Conservation (phyloP, 306 rosid species). For the Quercus gilva region DNA sequence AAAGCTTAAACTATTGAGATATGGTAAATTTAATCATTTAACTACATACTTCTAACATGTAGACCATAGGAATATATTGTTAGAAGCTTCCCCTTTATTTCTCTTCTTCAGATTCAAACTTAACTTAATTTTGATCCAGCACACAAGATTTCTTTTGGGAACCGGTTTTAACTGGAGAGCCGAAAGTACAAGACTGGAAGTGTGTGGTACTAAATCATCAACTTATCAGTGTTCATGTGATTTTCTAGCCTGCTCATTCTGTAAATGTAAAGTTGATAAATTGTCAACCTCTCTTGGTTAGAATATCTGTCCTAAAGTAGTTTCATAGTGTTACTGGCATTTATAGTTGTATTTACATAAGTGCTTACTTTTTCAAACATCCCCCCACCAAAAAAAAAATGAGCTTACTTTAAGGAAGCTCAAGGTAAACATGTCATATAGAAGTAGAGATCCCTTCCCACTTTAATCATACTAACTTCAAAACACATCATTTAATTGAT, state of each 20-base stretch:
- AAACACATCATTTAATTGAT: constrained; percentile 2
- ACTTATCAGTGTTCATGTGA: neutral
- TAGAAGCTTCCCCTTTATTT: neutral
- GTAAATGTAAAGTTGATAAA: neutral
- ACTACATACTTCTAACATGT: too few relatives aligned
- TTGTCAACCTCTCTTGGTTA: neutral
- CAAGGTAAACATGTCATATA: neutral
- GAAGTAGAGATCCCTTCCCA: constrained; percentile 3
- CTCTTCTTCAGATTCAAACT: neutral
- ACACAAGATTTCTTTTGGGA: neutral
- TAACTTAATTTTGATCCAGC: neutral
- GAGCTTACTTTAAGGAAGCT: neutral
- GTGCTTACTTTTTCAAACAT: neutral
- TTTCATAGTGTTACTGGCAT: neutral
- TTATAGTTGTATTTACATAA: constrained; percentile 1
- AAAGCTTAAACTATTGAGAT: too few relatives aligned
- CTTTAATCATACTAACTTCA: neutral
- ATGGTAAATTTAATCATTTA: too few relatives aligned
- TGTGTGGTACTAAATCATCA: neutral
- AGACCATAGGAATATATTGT: neutral
- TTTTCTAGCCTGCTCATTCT: neutral
- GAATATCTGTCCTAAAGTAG: neutral
- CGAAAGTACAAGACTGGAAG: too few relatives aligned
- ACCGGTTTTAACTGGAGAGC: too few relatives aligned
- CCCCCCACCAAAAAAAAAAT: too few relatives aligned